Conservation (phyloP, 2,329 filamentous ascomycete genomes). For the Thelonectria discophora region DNA sequence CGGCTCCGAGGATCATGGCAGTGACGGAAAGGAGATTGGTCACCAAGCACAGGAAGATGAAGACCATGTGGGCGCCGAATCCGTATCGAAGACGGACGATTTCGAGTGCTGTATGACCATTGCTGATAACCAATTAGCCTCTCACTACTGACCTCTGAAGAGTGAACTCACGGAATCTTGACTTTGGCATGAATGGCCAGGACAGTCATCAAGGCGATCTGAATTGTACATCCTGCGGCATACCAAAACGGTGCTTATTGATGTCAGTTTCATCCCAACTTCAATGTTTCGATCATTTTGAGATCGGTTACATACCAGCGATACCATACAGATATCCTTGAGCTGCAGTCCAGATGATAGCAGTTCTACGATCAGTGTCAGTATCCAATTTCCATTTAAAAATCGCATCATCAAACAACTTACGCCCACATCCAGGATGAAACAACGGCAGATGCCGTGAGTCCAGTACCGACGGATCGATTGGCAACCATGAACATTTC, state of each 20-base stretch:
- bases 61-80: conserved; percentile 21
- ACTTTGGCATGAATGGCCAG: conserved; percentile 23
- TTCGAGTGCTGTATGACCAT: conserved; percentile 20
- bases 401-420: not conserved
- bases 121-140: not conserved
- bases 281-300: too few relatives aligned
- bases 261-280: not conserved
- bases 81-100: conserved; percentile 22
- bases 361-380: conserved; percentile 5
- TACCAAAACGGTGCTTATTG: conserved; percentile 21
- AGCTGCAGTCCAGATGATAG: conserved; percentile 23
- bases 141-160: too few relatives aligned
- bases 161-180: conserved; percentile 18
- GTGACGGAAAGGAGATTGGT: conserved; percentile 20
- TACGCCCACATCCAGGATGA: conserved; percentile 23
- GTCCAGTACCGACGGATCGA: conserved; percentile 16
- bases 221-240: conserved; percentile 22
- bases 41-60: conserved; percentile 19
- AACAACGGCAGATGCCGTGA: conserved; percentile 20
- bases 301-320: conserved; percentile 1
- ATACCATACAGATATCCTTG: conserved; percentile 21
- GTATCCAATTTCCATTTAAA: not conserved
- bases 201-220: conserved; percentile 23
- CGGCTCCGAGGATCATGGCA: conserved; percentile 22
- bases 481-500: conserved; percentile 27